Percentiles rank a stretch among this genome's conserved stretches.
Evolutionary conservation across 2,329 filamentous ascomycete genomes (phyloP).

Genomic region (Blastomyces emzantsi): DNA sequence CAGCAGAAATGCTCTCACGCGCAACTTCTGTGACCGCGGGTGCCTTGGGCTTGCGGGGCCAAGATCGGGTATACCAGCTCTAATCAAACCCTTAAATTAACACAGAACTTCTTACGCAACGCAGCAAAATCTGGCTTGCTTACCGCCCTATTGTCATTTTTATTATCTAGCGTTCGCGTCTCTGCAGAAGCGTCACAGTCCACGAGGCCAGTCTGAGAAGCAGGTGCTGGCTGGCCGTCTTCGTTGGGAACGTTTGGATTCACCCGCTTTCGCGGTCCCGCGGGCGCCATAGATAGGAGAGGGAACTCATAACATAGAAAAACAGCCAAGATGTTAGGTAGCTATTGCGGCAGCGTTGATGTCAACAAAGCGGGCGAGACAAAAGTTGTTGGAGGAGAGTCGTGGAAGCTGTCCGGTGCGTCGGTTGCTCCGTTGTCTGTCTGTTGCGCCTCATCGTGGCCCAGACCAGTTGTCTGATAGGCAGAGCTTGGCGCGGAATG

Average conservation of each 20-base stretch:
- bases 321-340: not conserved
- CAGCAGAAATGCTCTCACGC: constrained; percentile 41
- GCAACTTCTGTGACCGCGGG: constrained; percentile 42
- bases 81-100: constrained; percentile 14
- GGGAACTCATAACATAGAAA: constrained; percentile 28
- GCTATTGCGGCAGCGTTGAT: not conserved
- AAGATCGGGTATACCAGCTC: constrained; percentile 39
- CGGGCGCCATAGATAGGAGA: constrained; percentile 29
- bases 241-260: constrained; percentile 32
- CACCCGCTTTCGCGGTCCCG: constrained; percentile 38
- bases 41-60: constrained; percentile 40
- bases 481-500: not conserved
- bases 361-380: not conserved
- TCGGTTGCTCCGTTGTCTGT: not conserved
- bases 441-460: constrained; percentile 2
- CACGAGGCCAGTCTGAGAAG: constrained; percentile 3
- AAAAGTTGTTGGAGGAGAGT: not conserved
- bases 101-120: not conserved
- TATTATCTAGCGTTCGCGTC: constrained; percentile 14
- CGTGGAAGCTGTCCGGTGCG: not conserved
- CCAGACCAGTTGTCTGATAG: not conserved
- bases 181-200: constrained; percentile 18
- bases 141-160: constrained; percentile 24
- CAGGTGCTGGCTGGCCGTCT: constrained; percentile 20
- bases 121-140: constrained; percentile 12